Base-by-base conservation (phyloP, 768 basidiomycete species). In the Mycena rosella region DNA sequence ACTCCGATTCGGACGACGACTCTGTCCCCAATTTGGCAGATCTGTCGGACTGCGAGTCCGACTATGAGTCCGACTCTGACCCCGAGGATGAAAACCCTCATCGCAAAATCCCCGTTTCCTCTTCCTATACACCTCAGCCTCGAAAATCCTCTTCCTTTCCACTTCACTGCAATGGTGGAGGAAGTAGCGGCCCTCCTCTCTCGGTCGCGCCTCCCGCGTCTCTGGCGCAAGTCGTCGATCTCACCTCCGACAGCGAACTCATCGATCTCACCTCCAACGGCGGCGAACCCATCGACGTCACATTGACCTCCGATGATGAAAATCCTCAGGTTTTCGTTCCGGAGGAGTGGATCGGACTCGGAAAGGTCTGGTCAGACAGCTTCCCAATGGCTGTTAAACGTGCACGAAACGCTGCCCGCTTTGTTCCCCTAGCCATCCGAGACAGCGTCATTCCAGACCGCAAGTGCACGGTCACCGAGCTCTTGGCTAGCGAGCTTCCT, bases 401-500 rank as follows among this genome's bases (percentile, higher is more conserved):
- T 22, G 60, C 60, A 7, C 34, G 60, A 4, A 61, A 26, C 26
- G 17, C 26, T 20, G 60, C 48, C 24, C 60, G 60, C 14, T n/a
- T 17, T 17, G 36, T 61, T 29, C 60, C 49, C 7, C 36, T 2
- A 18, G 49, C 51, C 4, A n/a, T 27, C 3, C 26, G 27, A 7
- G 48, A 32, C 10, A 14, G 2, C 7, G 26, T 42, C 9, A 40
- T 61, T n/a, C 60, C 60, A 5, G 13, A n/a, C 17, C 29, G 36
- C 1, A 61, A 20, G 7, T 13, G 29, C 34, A 27, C 48, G 6
- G 60, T 61, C 38, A n/a, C 1, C 36, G 36, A 61, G 17, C 36
- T 61, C 13, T 18, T 61, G 10, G 30, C n/a, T 0, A 3, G 22
- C 6, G 27, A 26, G 3, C 26, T 24, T 20, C 32, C 58, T 32